Base-by-base conservation (phyloP, 1,139 yeast species). In the Diutina rugosa region DNA sequence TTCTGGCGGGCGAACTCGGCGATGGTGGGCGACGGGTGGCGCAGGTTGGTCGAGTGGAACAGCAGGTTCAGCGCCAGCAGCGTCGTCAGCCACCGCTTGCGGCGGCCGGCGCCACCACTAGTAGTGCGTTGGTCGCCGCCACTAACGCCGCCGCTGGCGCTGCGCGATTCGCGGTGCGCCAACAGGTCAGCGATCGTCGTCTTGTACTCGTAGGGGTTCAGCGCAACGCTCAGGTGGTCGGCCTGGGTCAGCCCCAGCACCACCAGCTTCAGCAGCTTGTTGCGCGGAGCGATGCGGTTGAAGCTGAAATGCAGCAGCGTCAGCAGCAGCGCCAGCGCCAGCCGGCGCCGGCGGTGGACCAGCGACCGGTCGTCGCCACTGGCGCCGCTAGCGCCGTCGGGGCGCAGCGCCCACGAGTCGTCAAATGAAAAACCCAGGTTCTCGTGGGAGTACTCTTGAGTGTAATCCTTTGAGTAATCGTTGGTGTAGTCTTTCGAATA, bases 21-120 rank as follows among this genome's bases (percentile, higher is more conserved):
- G 32, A 49, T 49, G 14, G 53, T 49, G n/a, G 53, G 53, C 29
- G 26, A n/a, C n/a, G 53, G 53, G 53, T 49, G 53, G 9, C 53
- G 53, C 41, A 18, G 29, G n/a, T 49, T 49, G 4, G 53, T 49
- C 53, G 18, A 28, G n/a, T 49, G 53, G 44, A 49, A 49, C 53
- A 49, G 53, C 41, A 32, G 30, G 16, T 47, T 30, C 51, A 47
- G 51, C 12, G 18, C 30, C 51, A 29, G 38, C 10, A 30, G 30
- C 18, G 38, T 10, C 21, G 30, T 28, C 53, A 49, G 53, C 26
- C 32, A 18, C 4, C 41, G 53, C n/a, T n/a, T n/a, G 45, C 21
- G 21, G 6, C 53, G 48, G 5, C 30, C 48, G 32, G 12, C 30
- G 6, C 16, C 12, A 32, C 49, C 14, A 14, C 18, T 7, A 16